Conservation (phyloP, 108 stramenopile genomes). For the Pseudonitzschia multiseries region DNA sequence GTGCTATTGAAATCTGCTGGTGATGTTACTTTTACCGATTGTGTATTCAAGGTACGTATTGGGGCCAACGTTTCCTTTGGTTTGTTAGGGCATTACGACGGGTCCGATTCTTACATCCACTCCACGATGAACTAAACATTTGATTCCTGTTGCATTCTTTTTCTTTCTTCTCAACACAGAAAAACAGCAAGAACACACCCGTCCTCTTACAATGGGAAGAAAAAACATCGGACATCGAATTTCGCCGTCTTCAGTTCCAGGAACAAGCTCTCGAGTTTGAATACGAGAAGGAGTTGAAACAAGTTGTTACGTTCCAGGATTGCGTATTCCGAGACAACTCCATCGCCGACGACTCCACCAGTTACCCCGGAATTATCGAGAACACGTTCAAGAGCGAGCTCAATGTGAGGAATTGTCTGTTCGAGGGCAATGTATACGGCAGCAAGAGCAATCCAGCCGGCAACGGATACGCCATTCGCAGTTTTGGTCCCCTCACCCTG, state of each 20-base stretch:
- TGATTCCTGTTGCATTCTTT: neutral
- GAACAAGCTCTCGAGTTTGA: neutral
- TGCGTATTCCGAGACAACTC: conserved; percentile 33
- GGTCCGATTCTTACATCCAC: neutral
- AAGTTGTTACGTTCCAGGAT: conserved; percentile 28
- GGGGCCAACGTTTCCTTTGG: too few relatives aligned
- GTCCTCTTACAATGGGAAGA: conserved; percentile 35
- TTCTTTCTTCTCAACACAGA: neutral
- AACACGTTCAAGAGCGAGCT: conserved; percentile 32
- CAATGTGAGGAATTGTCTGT: conserved; percentile 25
- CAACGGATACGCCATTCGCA: conserved; percentile 34
- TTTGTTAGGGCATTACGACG: too few relatives aligned
- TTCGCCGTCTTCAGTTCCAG: neutral
- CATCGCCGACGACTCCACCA: conserved; percentile 2
- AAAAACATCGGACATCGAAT: neutral
- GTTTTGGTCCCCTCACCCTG: conserved; percentile 28
- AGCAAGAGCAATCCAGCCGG: conserved; percentile 19
- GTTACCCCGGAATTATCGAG: conserved; percentile 33
- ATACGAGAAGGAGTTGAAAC: conserved; percentile 1
- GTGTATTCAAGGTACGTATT: conserved; percentile 34
- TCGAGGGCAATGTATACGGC: conserved; percentile 29
- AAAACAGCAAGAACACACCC: conserved; percentile 25
- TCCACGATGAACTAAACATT: neutral
- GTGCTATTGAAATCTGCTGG: conserved; percentile 31
- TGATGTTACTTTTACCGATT: conserved; percentile 35